Evolutionary conservation across 257 asterid species (phyloP), one percentile per base, ranked within the genome.

Genomic region (Rhazya stricta): DNA sequence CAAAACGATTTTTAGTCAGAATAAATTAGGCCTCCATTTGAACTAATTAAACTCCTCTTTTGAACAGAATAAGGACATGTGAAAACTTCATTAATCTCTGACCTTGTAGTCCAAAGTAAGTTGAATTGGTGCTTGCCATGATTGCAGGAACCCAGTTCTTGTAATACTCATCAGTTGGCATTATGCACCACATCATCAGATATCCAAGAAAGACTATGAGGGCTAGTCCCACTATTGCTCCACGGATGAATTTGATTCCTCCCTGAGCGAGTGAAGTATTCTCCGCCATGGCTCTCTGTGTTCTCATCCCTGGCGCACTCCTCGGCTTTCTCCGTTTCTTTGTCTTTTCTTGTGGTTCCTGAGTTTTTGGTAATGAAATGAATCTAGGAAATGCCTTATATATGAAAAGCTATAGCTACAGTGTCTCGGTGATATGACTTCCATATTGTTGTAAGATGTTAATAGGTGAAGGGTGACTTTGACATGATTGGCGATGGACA

Each of bases 81-180:
- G 5, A 27, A 11, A 71, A 48, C 54, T 48, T 51, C 34, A 51
- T 15, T 16, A 15, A 54, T 60, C 2, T 25, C 37, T 48, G 42
- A 92, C 99, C 99, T 94, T 92, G 97, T 41, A 90, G 81, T 62
- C 91, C 99, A 77, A 92, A 94, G 89, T 86, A 94, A 60, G 92
- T 92, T 19, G 99, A 92, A 57, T 85, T 86, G 63, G 96, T 89
- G 72, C 74, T 77, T 67, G 93, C 86, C 80, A 90, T 80, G 73
- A 94, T 85, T 19, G 85, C 93, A 53, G 91, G 93, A 70, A 88
- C 79, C 99, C 99, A 94, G 77, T 87, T 78, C 25, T 80, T 85
- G 84, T 94, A 92, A 70, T 92, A 94, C 2, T 96, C 91, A 84
- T 87, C 96, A n/a, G 97, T 94, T 19, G 97, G 97, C 97, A 94